Percentiles rank a stretch among this genome's conserved stretches.
Conservation (phyloP, 371 early-diverging fungal species). For the Mucor lusitanicus region DNA sequence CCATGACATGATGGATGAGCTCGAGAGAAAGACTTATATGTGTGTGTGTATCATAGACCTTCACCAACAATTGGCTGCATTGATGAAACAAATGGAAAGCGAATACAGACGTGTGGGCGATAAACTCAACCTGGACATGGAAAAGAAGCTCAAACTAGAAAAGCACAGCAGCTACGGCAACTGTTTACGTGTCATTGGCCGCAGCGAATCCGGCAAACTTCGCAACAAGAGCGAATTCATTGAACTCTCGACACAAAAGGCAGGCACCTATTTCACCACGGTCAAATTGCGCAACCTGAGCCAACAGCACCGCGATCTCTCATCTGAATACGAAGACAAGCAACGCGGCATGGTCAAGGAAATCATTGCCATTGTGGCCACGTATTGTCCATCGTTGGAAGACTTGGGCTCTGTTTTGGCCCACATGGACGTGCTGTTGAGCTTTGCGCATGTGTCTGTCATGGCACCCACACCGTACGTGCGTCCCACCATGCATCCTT, state of each 20-base stretch:
- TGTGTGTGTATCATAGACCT: constrained; percentile 47
- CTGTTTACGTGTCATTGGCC: constrained; percentile 79
- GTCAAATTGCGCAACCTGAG: constrained; percentile 60
- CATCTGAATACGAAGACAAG: constrained; percentile 62
- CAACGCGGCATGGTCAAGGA: constrained; percentile 83
- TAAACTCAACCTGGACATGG: constrained; percentile 73
- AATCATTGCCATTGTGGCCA: constrained; percentile 80
- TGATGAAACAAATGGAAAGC: constrained; percentile 56
- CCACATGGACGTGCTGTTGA: constrained; percentile 86
- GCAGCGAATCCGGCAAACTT: constrained; percentile 49
- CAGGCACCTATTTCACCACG: constrained; percentile 90
- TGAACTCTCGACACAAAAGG: constrained; percentile 89
- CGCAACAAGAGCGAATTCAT: constrained; percentile 70
- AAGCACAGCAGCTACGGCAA: constrained; percentile 79
- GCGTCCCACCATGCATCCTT: constrained; percentile 69
- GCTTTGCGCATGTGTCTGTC: constrained; percentile 86
- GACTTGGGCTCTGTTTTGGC: constrained; percentile 74
- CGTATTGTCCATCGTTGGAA: constrained; percentile 84
- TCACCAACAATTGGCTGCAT: constrained; percentile 59
- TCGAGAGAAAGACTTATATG: not conserved
- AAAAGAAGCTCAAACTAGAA: constrained; percentile 92
- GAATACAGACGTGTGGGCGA: constrained; percentile 62
- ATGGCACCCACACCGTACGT: constrained; percentile 86
- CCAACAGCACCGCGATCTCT: constrained; percentile 51
- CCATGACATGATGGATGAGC: no score